phyloP scores from a whole-genome alignment of 2,329 filamentous ascomycete species.

The Chrysoporthe austroafricana region DNA sequence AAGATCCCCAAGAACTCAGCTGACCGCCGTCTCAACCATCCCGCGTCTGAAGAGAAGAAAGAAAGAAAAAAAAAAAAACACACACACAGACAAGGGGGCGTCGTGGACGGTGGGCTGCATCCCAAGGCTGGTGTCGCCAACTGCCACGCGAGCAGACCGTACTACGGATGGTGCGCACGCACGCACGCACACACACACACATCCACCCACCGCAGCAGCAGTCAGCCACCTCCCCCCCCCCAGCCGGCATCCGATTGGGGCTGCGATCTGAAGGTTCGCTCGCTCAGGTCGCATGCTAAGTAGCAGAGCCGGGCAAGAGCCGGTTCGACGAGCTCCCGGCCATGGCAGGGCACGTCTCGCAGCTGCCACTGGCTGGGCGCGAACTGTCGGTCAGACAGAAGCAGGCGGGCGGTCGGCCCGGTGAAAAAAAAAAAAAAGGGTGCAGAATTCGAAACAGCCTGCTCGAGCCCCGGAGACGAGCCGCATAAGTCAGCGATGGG shows the following conservation, averaged over 20 bases:
- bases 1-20: conserved; percentile 2
- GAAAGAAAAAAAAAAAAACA: too few relatives aligned
- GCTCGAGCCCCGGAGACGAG: neutral
- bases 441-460: neutral
- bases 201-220: too few relatives aligned
- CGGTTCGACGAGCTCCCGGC: neutral
- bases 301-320: neutral
- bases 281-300: too few relatives aligned
- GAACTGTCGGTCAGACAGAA: neutral
- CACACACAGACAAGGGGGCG: too few relatives aligned
- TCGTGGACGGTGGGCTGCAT: neutral
- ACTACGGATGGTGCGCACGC: too few relatives aligned
- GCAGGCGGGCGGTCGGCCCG: neutral
- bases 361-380: conserved; percentile 1
- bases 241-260: too few relatives aligned
- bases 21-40: neutral
- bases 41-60: too few relatives aligned
- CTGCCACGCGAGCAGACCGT: too few relatives aligned
- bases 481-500: conserved; percentile 6
- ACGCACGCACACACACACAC: too few relatives aligned
- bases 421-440: neutral
- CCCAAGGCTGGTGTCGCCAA: neutral
- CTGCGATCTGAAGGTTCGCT: too few relatives aligned
- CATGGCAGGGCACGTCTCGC: neutral
- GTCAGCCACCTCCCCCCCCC: too few relatives aligned